Evolutionary conservation across 2,329 filamentous ascomycete genomes (phyloP).

Genomic region (Clathrospora elynae): DNA sequence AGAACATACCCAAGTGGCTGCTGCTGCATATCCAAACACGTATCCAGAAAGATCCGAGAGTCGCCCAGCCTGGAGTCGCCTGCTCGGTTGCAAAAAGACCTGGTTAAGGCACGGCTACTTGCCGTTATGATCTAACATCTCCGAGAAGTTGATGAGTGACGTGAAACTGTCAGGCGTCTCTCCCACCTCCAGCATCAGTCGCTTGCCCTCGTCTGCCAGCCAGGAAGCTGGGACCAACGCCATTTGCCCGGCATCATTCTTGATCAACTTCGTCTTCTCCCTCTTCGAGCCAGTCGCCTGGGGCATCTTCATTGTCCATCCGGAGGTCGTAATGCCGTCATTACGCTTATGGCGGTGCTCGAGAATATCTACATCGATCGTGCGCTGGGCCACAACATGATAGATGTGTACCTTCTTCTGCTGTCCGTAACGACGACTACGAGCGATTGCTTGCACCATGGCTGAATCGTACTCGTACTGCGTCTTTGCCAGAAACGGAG

Average conservation of each 20-base stretch:
- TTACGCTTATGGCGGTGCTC: slow-evolving; percentile 50
- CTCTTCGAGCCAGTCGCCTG: slow-evolving; percentile 9
- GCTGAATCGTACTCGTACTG: slow-evolving; percentile 61
- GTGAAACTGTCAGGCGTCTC: slow-evolving; percentile 27
- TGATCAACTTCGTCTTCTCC: slow-evolving; percentile 30
- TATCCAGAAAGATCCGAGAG: too few species aligned
- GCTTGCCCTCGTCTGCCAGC: slow-evolving; percentile 22
- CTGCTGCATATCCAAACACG: too few species aligned
- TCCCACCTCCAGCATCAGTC: slow-evolving; percentile 16
- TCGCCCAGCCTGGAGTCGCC: too few species aligned
- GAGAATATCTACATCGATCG: slow-evolving; percentile 56
- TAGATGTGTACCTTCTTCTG: slow-evolving; percentile 63
- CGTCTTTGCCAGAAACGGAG: slow-evolving; percentile 57
- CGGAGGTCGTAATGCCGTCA: slow-evolving; percentile 20
- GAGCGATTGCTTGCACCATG: slow-evolving; percentile 68
- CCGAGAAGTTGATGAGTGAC: slow-evolving; percentile 38
- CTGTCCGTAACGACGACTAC: slow-evolving; percentile 64
- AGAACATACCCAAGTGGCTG: too few species aligned
- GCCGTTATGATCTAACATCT: slow-evolving; percentile 32
- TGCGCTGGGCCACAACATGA: slow-evolving; percentile 81
- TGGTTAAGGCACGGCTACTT: too few species aligned
- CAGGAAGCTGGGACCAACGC: slow-evolving; percentile 37
- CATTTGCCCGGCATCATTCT: slow-evolving; percentile 18
- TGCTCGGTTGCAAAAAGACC: too few species aligned
- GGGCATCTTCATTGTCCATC: slow-evolving; percentile 13